Evolutionary conservation across 2,329 filamentous ascomycete genomes (phyloP).

Genomic region (Rutstroemia sp.): DNA sequence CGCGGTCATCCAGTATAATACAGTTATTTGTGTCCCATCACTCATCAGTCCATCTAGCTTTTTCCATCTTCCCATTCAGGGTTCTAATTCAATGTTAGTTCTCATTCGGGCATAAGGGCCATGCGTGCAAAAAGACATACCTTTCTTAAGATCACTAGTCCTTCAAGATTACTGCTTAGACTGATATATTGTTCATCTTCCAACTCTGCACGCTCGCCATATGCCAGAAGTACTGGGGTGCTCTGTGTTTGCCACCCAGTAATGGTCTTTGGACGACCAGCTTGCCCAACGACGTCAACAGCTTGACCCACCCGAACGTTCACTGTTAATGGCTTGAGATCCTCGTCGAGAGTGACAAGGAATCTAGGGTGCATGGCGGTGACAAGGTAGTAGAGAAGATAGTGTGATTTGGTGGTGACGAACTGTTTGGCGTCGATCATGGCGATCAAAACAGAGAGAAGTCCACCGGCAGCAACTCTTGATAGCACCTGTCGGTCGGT

Average conservation of each 20-base stretch:
- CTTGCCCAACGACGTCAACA: constrained; percentile 95
- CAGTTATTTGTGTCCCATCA: constrained; percentile 24
- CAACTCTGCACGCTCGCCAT: constrained; percentile 91
- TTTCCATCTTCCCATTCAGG: constrained; percentile 48
- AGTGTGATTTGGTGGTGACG: constrained; percentile 63
- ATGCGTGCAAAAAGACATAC: constrained; percentile 42
- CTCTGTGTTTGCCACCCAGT: constrained; percentile 99
- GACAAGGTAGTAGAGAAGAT: constrained; percentile 94
- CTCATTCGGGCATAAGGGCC: neutral
- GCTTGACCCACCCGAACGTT: constrained; percentile 97
- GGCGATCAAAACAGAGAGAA: constrained; percentile 83
- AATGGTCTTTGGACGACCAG: constrained; percentile 95
- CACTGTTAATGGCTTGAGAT: constrained; percentile 86
- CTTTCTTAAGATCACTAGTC: constrained; percentile 94
- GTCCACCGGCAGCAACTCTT: constrained; percentile 78
- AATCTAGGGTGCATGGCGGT: constrained; percentile 96
- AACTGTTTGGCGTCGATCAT: constrained; percentile 94
- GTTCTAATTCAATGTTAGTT: constrained; percentile 35
- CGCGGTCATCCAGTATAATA: constrained; percentile 24
- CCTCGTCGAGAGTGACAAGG: constrained; percentile 91
- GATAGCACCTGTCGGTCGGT: constrained; percentile 95
- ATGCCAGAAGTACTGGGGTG: constrained; percentile 91
- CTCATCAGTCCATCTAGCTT: constrained; percentile 21
- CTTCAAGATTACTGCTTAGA: constrained; percentile 84
- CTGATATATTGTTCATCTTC: constrained; percentile 97